Evolutionary conservation across 2,329 filamentous ascomycete species (phyloP).

Genomic region (Paecilomyces sp.): DNA sequence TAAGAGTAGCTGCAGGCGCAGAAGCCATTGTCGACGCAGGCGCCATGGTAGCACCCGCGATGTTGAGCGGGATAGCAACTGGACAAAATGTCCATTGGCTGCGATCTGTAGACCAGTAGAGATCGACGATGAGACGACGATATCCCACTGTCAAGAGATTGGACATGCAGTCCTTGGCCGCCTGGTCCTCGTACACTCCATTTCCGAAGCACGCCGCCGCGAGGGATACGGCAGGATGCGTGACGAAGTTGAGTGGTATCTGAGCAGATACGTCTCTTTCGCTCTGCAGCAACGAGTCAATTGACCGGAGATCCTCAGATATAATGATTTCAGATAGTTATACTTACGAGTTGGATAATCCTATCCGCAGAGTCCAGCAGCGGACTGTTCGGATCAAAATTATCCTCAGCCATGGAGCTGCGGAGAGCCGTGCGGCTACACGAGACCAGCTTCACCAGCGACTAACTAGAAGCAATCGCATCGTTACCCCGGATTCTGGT

Average conservation of each 20-base stretch:
- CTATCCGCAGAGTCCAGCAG: constrained; percentile 30
- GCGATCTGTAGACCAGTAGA: constrained; percentile 56
- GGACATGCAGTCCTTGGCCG: constrained; percentile 51
- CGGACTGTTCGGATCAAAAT: constrained; percentile 32
- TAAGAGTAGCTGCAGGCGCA: constrained; percentile 14
- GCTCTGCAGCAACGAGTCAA: constrained; percentile 35
- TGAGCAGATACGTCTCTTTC: constrained; percentile 54
- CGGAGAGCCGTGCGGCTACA: constrained; percentile 3
- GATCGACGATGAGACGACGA: constrained; percentile 50
- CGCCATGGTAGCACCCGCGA: constrained; percentile 15
- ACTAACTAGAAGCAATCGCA: neutral
- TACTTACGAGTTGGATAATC: constrained; percentile 31
- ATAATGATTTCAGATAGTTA: neutral
- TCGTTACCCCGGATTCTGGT: neutral
- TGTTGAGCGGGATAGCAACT: constrained; percentile 39
- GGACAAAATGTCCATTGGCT: constrained; percentile 56
- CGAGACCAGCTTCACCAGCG: neutral
- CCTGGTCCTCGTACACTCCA: constrained; percentile 46
- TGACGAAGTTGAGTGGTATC: constrained; percentile 58
- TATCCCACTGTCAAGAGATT: constrained; percentile 57
- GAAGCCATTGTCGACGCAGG: constrained; percentile 12
- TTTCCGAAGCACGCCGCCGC: constrained; percentile 52
- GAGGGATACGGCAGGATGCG: constrained; percentile 49
- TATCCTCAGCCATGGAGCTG: constrained; percentile 31
- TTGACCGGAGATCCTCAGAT: neutral